Evolutionary conservation across 805 yeast species (phyloP).

Genomic region (Starmerella apicola): DNA sequence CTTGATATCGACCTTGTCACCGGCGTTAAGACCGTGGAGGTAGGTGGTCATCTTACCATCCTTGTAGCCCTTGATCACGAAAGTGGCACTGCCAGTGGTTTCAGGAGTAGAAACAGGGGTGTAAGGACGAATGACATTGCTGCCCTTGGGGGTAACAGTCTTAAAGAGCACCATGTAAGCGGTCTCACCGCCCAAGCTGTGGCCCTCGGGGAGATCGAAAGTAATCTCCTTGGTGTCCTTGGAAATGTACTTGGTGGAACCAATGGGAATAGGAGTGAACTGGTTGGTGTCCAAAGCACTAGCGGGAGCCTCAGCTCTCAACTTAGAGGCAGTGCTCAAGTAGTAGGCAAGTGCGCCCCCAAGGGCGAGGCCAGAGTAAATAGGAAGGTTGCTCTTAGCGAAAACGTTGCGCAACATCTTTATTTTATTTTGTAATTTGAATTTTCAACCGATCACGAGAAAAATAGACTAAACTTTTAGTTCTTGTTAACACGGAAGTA

Average conservation of each 20-base stretch:
- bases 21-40: conserved; percentile 53
- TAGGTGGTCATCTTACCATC: conserved; percentile 75
- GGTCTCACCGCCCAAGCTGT: conserved; percentile 59
- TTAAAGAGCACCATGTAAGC: conserved; percentile 77
- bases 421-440: too few relatives aligned
- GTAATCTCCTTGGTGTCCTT: conserved; percentile 46
- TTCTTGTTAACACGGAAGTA: too few relatives aligned
- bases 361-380: conserved; percentile 30
- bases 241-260: conserved; percentile 19
- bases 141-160: conserved; percentile 71
- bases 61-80: conserved; percentile 74
- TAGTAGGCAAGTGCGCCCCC: conserved; percentile 36
- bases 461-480: too few relatives aligned
- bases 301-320: conserved; percentile 20
- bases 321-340: conserved; percentile 23
- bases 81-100: conserved; percentile 59
- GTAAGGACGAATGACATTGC: conserved; percentile 64
- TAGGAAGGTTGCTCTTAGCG: conserved; percentile 9
- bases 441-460: too few relatives aligned
- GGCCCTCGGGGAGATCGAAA: conserved; percentile 59
- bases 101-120: conserved; percentile 73
- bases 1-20: conserved; percentile 79
- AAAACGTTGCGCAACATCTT: conserved; percentile 10
- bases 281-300: conserved; percentile 23
- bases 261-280: conserved; percentile 27